Percentiles rank a stretch among this genome's conserved stretches.
Conservation (phyloP, 2,329 filamentous ascomycete genomes). For the Aciculosporium take region DNA sequence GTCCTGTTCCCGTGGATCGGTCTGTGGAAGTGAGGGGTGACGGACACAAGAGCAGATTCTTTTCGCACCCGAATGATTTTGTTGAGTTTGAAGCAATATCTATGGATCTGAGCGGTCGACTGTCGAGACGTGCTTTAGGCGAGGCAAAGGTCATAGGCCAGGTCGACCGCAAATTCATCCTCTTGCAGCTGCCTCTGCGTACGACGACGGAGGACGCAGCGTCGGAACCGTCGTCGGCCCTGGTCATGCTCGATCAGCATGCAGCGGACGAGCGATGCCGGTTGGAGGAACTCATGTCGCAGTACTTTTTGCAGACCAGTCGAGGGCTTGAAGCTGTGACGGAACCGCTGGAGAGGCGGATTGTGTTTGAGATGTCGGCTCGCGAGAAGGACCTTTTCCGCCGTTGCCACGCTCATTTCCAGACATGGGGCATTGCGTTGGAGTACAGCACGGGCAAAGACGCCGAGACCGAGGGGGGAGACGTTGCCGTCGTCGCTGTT, state of each 20-base stretch:
- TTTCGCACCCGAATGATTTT: slow-evolving; percentile 4
- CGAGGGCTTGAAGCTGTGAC: slow-evolving; percentile 13
- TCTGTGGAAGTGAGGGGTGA: slow-evolving; percentile 2
- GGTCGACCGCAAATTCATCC: slow-evolving; percentile 80
- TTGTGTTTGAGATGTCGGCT: slow-evolving; percentile 50
- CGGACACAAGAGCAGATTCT: slow-evolving; percentile 5
- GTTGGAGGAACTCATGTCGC: slow-evolving; percentile 55
- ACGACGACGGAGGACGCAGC: background rate
- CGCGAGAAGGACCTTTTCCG: slow-evolving; percentile 47
- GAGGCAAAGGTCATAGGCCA: slow-evolving; percentile 59
- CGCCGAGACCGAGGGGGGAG: slow-evolving; percentile 8
- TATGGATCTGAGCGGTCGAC: slow-evolving; percentile 22
- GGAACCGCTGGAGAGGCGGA: slow-evolving; percentile 31
- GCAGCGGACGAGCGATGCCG: slow-evolving; percentile 81
- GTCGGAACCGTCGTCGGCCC: slow-evolving; percentile 26
- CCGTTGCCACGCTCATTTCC: slow-evolving; percentile 42
- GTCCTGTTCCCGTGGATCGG: slow-evolving; percentile 1
- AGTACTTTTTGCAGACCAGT: slow-evolving; percentile 26
- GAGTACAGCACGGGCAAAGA: slow-evolving; percentile 20
- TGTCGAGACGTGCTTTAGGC: slow-evolving; percentile 49
- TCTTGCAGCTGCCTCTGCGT: slow-evolving; percentile 41
- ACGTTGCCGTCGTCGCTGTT: slow-evolving; percentile 20
- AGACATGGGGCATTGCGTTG: slow-evolving; percentile 61
- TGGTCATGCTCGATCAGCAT: slow-evolving; percentile 83
- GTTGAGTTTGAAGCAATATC: slow-evolving; percentile 18